A percentile compares a stretch with the other conserved stretches of the same genome.
Evolutionary conservation across 2,329 filamentous ascomycete species (phyloP).

Genomic region (Rhexocercosporidium sp.): DNA sequence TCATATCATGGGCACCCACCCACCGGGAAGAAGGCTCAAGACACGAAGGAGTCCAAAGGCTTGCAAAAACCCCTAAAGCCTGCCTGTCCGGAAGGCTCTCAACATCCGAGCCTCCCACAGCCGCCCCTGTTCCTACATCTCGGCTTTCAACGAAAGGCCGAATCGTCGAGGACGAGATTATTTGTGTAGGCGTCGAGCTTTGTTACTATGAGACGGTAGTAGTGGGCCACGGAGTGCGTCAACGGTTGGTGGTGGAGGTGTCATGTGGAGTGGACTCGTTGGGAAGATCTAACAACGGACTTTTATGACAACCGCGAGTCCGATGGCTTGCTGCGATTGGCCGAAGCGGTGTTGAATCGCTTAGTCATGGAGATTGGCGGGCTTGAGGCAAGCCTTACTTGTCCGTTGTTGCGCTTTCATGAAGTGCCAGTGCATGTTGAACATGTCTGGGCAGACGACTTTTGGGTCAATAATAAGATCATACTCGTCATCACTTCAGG

Average conservation of each 20-base stretch:
- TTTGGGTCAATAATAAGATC: neutral
- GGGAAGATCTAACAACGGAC: neutral
- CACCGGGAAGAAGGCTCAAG: neutral
- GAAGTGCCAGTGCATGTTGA: neutral
- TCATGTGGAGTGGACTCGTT: neutral
- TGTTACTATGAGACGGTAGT: neutral
- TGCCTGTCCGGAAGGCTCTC: neutral
- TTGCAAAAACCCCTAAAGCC: neutral
- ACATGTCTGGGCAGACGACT: conserved; percentile 2
- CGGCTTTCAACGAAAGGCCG: conserved; percentile 16
- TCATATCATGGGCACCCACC: neutral
- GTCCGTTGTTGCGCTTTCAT: neutral
- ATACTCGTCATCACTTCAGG: neutral
- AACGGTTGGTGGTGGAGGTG: neutral
- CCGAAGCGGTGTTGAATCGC: neutral
- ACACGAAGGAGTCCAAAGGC: neutral
- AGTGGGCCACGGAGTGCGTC: neutral
- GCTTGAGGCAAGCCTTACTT: neutral
- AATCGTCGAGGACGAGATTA: neutral
- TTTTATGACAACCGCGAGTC: neutral
- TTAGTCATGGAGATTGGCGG: neutral
- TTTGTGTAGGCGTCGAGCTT: neutral
- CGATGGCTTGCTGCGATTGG: neutral
- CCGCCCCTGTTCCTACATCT: neutral
- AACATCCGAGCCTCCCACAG: neutral